Evolutionary conservation across 768 basidiomycete genomes (phyloP).

Genomic region (Rhodosporidiobolus sp.): DNA sequence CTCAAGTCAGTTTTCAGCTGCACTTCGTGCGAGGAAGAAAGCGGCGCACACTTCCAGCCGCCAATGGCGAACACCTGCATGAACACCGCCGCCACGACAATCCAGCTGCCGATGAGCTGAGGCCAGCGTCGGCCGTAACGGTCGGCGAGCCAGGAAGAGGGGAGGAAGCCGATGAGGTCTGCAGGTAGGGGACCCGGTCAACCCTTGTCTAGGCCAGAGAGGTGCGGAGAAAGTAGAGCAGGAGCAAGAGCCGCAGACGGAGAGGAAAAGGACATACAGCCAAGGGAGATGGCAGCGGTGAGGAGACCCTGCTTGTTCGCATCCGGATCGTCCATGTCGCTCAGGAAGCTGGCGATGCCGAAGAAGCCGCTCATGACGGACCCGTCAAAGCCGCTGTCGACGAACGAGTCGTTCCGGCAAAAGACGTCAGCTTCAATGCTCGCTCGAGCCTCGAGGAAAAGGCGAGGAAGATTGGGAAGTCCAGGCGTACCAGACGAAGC

Average conservation of each 20-base stretch:
- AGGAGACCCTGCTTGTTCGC: slow-evolving; percentile 1
- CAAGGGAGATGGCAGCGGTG: slow-evolving; percentile 6
- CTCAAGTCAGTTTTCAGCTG: not conserved
- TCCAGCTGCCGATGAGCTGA: not conserved
- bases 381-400: slow-evolving; percentile 8
- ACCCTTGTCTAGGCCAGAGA: no score
- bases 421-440: no score
- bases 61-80: not conserved
- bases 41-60: not conserved
- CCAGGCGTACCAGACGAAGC: slow-evolving; percentile 2
- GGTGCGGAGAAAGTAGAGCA: no score
- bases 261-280: not conserved
- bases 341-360: not conserved
- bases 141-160: not conserved
- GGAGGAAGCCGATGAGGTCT: slow-evolving; percentile 11
- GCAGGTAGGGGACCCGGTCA: not conserved
- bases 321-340: slow-evolving; percentile 10
- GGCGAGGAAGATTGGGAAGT: not conserved
- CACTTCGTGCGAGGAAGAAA: not conserved
- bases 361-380: slow-evolving; percentile 4
- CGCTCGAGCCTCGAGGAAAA: no score
- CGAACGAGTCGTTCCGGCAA: not conserved
- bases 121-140: not conserved
- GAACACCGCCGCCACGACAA: not conserved
- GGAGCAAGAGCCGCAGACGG: no score